Conservation (phyloP, 768 basidiomycete genomes). For the Naganishia vishniacii region DNA sequence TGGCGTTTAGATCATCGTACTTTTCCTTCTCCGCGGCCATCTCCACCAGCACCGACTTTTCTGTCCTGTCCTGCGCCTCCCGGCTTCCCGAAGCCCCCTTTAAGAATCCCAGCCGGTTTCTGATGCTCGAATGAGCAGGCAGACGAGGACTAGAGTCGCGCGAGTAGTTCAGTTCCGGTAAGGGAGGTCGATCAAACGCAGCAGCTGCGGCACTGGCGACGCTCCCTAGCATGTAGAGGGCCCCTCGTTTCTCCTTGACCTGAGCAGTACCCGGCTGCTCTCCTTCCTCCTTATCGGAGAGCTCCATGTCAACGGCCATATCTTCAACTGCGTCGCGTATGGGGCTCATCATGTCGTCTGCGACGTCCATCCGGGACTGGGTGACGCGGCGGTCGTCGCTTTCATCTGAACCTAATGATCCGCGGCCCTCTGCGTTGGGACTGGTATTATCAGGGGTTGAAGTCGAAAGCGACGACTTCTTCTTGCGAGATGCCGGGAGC, state of each 20-base stretch:
- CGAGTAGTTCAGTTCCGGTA: not conserved
- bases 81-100: not conserved
- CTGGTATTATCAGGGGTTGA: conserved; percentile 2
- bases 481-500: not conserved
- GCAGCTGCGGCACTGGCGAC: conserved; percentile 15
- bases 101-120: conserved; percentile 9
- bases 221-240: conserved; percentile 13
- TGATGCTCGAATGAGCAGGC: not conserved
- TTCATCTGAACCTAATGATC: not conserved
- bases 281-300: not conserved
- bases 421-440: not conserved
- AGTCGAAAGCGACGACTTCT: conserved; percentile 4
- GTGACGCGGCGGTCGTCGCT: not conserved
- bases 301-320: conserved; percentile 17
- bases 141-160: not conserved
- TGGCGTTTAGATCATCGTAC: not conserved
- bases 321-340: conserved; percentile 10
- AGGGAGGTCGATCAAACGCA: not conserved
- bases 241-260: conserved; percentile 2
- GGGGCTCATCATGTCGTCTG: conserved; percentile 8
- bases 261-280: not conserved
- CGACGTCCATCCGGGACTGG: not conserved
- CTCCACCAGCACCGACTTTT: not conserved
- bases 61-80: not conserved
- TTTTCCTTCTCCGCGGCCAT: not conserved